Percentiles rank a stretch among this genome's conserved stretches.
Conservation (phyloP, 2,329 filamentous ascomycete genomes). For the Harringtonia lauricola region DNA sequence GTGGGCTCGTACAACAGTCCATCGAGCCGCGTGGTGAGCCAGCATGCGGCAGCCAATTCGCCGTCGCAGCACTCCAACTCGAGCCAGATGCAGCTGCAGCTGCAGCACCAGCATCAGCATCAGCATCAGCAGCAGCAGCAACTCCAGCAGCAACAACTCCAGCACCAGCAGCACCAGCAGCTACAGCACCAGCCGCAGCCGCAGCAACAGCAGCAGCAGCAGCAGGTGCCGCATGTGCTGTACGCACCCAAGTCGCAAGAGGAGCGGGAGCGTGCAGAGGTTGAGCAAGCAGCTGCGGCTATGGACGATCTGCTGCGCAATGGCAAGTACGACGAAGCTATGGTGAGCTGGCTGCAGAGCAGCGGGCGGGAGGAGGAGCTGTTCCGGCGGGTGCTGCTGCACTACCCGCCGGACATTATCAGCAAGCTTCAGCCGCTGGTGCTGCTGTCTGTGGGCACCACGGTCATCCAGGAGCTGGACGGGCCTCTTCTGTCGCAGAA, state of each 20-base stretch:
- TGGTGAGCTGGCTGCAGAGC: slow-evolving; percentile 56
- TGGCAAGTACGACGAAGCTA: slow-evolving; percentile 49
- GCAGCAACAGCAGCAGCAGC: slow-evolving; percentile 9
- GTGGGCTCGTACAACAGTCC: slow-evolving; percentile 5
- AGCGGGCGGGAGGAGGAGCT: slow-evolving; percentile 48
- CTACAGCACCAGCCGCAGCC: slow-evolving; percentile 9
- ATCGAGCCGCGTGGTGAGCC: slow-evolving; percentile 3
- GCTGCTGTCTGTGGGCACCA: slow-evolving; percentile 53
- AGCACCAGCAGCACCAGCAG: slow-evolving; percentile 3
- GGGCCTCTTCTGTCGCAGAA: slow-evolving; percentile 42
- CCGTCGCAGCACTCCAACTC: slow-evolving; percentile 15
- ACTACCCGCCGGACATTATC: slow-evolving; percentile 40
- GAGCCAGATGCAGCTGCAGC: slow-evolving; percentile 11
- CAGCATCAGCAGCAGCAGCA: slow-evolving; percentile 14
- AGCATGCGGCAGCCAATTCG: slow-evolving; percentile 6
- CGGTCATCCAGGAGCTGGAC: slow-evolving; percentile 47
- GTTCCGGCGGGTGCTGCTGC: slow-evolving; percentile 43
- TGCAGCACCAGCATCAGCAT: neutral
- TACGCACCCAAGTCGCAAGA: slow-evolving; percentile 29
- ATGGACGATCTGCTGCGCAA: slow-evolving; percentile 53
- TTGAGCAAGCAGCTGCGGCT: slow-evolving; percentile 40
- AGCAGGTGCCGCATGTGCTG: slow-evolving; percentile 19
- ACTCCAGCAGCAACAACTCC: slow-evolving; percentile 1
- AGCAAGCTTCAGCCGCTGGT: slow-evolving; percentile 48
- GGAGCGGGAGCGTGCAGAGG: slow-evolving; percentile 40